Base-by-base conservation (phyloP, 1,284 basidiomycete genomes). In the Inonotus hispidus region DNA sequence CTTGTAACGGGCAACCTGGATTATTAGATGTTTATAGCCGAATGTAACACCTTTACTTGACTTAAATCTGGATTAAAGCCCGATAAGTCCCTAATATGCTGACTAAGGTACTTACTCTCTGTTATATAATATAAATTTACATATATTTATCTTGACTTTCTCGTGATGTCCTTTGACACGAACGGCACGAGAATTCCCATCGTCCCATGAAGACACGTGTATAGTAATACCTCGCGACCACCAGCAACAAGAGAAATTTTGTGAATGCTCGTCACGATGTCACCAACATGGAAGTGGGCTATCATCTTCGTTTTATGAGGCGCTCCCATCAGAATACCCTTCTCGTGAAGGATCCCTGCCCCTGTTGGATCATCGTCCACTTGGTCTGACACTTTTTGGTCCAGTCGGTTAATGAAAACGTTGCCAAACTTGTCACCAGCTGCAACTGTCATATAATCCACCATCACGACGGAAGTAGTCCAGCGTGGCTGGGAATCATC, bases 341-440 rank as follows among this genome's bases (percentile, higher is more conserved):
- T 98, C 73, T 99, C 97, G 72, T 98, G 95, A 64, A 98, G 73
- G 67, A 99, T 92, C 14, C 93, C 93, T 1, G 95, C 93, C 41
- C 97, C 97, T 0, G 95, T 98, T 1, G 95, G 95, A 72, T 99
- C 97, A 64, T 98, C 95, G 72, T 99, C 97, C 5, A 99, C 92
- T 67, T 92, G 89, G 2, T 94, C 88, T 2, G 92, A 95, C 4
- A 96, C 80, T 63, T 88, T 88, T 52, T 82, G 62, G 61, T 96
- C 92, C 14, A 99, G 77, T 5, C 97, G 88, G 70, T 95, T 96
- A 66, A 99, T 83, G 69, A 96, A 97, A 63, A 99, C 75, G 73
- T 99, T 99, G 55, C 97, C 97, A 70, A 99, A 99, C 63, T 96
- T 92, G 75, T 99, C 97, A 14, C 88, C 93, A 19, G 85, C 92